Evolutionary conservation across 2,329 filamentous ascomycete species (phyloP), one percentile per base, ranked within the genome.

Genomic region (Cladosporium sphaerospermum): DNA sequence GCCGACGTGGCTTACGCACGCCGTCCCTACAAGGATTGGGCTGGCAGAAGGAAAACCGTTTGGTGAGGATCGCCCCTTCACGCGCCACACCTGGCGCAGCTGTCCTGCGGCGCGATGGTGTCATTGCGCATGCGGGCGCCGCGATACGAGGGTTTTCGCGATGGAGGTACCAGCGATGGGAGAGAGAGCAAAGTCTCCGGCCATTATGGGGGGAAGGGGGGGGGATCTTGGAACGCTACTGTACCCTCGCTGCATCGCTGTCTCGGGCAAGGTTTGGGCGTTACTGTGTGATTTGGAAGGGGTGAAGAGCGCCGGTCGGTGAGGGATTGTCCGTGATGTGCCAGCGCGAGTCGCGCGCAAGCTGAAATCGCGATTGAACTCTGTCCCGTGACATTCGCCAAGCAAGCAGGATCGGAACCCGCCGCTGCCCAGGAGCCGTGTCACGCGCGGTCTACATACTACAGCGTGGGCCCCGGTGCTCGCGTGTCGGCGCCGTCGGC

Each of bases 161-260:
- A 28, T 28, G 23, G 23, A 28, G 4, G 23, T 5, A 28, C 23
- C 23, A 28, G 23, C 23, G 23, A 28, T 28, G 23, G 23, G 5
- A 28, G 23, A n/a, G 23, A 5, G 7, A 9, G 19, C 4, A 28
- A 50, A 50, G 37, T 50, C 47, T 50, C 28, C 47, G 31, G 37
- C 19, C 5, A 34, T 23, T 23, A 5, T 28, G 32, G 37, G 40
- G 23, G n/a, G n/a, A n/a, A n/a, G n/a, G 10, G 31, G 37, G 32
- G 37, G 40, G 23, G 10, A 37, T 44, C 31, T 28, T 51, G 48
- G 40, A 14, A 51, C 48, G 48, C 48, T 51, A 51, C 48, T 51
- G 48, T 32, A 32, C 32, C 8, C 8, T 44, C 44, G 48, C 39
- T 51, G 16, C 28, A 13, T 37, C 16, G 16, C 39, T 51, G 16